Evolutionary conservation across 306 rosid species (phyloP).

Genomic region (Mimosa pudica): DNA sequence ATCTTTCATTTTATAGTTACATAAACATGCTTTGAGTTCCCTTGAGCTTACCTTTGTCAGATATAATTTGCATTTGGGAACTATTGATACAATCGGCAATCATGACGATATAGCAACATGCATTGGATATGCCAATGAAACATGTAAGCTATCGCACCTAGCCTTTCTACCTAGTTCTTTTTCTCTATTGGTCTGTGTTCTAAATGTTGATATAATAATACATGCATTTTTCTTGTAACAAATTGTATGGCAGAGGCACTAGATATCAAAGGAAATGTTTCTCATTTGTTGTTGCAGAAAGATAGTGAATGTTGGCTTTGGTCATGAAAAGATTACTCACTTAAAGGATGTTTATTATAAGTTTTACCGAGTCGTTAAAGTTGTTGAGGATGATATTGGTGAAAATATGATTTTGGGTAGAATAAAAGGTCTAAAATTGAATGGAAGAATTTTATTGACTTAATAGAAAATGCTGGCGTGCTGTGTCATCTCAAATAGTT

Average conservation of each 20-base stretch:
- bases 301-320: conserved; percentile 5
- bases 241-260: neutral
- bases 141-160: conserved; percentile 53
- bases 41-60: conserved; percentile 39
- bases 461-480: neutral
- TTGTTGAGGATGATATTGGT: conserved; percentile 6
- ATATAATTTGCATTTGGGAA: conserved; percentile 77
- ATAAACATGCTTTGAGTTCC: conserved; percentile 23
- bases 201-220: conserved; percentile 20
- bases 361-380: conserved; percentile 3
- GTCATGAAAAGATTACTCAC: conserved; percentile 10
- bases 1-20: neutral
- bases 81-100: conserved; percentile 52
- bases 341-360: conserved; percentile 7
- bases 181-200: conserved; percentile 26
- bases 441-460: neutral
- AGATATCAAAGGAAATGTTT: neutral
- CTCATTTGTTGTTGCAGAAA: neutral
- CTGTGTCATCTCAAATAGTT: conserved; percentile 1
- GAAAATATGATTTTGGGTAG: conserved; percentile 17
- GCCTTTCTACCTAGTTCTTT: neutral
- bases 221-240: conserved; percentile 8
- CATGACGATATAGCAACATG: conserved; percentile 78
- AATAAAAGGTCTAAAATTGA: neutral
- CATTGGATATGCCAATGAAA: conserved; percentile 68